A percentile compares a stretch with the other conserved stretches of the same genome.
Evolutionary conservation across 176 grass and related monocot genomes (phyloP).

Genomic region (Triticum timopheevii): DNA sequence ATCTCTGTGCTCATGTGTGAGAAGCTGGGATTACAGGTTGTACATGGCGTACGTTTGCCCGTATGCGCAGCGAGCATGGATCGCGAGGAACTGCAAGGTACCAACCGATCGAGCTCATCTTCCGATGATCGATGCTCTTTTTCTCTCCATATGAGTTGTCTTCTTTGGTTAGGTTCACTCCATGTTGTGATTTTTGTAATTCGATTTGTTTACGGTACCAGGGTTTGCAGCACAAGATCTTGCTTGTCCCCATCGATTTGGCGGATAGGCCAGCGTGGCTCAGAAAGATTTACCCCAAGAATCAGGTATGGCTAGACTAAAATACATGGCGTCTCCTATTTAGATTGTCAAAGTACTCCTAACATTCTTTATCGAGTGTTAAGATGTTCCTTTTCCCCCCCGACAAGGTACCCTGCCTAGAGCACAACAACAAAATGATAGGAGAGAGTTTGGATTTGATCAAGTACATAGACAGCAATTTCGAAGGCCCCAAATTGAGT

Average conservation of each 20-base stretch:
- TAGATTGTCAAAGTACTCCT: not conserved
- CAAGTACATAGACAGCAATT: slow-evolving; percentile 62
- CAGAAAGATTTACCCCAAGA: slow-evolving; percentile 51
- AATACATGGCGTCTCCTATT: not conserved
- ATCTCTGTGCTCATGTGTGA: not conserved
- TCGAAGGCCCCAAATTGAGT: slow-evolving; percentile 52
- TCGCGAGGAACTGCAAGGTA: slow-evolving; percentile 61
- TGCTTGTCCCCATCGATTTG: slow-evolving; percentile 41
- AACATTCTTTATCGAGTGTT: not conserved
- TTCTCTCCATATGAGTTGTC: not conserved
- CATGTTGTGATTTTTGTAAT: not conserved
- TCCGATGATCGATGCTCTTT: not conserved
- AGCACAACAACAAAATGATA: slow-evolving; percentile 62
- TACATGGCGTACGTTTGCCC: slow-evolving; percentile 50
- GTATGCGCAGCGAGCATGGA: slow-evolving; percentile 53
- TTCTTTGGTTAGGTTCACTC: not conserved
- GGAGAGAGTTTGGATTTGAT: slow-evolving; percentile 75
- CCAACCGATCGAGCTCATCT: not conserved
- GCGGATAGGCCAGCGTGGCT: slow-evolving; percentile 37
- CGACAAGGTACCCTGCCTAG: slow-evolving; percentile 63
- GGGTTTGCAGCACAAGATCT: slow-evolving; percentile 62
- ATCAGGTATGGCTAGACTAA: slow-evolving; percentile 37
- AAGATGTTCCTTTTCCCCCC: not conserved
- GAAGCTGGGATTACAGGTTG: not conserved
- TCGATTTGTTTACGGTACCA: not conserved